Percentiles rank a stretch among this genome's conserved stretches.
phyloP scores from a whole-genome alignment of 169 alveolate genomes.

The Neospora caninum region DNA sequence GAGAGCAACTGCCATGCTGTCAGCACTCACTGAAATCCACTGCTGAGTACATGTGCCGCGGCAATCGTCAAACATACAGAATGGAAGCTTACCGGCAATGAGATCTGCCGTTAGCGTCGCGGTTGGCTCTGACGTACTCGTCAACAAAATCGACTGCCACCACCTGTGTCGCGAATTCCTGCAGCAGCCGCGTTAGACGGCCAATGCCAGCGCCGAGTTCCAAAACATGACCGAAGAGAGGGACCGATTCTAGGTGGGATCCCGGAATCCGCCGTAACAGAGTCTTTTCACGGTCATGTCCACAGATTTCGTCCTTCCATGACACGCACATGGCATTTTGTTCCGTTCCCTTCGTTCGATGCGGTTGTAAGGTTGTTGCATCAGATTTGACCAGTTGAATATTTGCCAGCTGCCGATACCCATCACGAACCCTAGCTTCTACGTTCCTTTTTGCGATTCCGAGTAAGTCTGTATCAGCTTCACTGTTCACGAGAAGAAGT shows the following conservation, averaged over 20 bases:
- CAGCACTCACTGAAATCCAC: too few relatives aligned
- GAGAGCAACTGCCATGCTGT: too few relatives aligned
- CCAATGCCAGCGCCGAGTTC: constrained; percentile 63
- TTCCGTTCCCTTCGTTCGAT: too few relatives aligned
- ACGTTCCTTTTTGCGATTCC: too few relatives aligned
- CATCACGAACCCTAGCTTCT: too few relatives aligned
- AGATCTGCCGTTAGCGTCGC: not conserved
- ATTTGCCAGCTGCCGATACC: not conserved
- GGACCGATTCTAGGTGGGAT: not conserved
- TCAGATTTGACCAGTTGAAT: not conserved
- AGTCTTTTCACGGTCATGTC: not conserved
- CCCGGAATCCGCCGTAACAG: not conserved
- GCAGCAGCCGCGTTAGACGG: constrained; percentile 28
- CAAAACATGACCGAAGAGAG: not conserved
- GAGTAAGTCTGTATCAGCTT: too few relatives aligned
- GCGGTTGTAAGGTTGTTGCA: too few relatives aligned
- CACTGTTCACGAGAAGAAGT: too few relatives aligned
- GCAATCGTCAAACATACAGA: too few relatives aligned
- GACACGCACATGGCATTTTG: too few relatives aligned
- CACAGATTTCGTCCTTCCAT: not conserved
- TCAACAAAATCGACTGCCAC: constrained; percentile 53
- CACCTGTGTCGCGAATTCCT: not conserved
- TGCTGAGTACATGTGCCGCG: too few relatives aligned
- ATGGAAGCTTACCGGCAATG: not conserved
- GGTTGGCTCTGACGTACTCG: constrained; percentile 48